phyloP scores from a whole-genome alignment of 2,329 filamentous ascomycete genomes.

The Pseudofabraea citricarpa region DNA sequence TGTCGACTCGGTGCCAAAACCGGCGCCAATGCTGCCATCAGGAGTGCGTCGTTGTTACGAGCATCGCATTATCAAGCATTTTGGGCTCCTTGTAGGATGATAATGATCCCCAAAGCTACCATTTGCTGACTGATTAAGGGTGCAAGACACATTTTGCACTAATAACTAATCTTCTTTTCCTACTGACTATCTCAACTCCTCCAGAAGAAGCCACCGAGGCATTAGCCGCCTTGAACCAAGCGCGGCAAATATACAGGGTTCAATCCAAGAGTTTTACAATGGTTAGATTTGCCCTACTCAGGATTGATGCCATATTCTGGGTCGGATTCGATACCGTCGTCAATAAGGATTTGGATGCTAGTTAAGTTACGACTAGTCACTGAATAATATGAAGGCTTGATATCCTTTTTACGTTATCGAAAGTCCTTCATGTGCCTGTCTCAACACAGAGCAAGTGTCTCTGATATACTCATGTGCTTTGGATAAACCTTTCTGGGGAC shows the following conservation, averaged over 20 bases:
- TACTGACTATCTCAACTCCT: neutral
- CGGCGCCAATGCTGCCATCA: neutral
- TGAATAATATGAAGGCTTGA: too few relatives aligned
- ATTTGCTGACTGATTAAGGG: neutral
- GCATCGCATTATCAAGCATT: neutral
- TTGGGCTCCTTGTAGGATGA: neutral
- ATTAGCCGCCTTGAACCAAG: neutral
- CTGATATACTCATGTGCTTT: slow-evolving; percentile 25
- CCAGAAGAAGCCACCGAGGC: neutral
- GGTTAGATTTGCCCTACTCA: neutral
- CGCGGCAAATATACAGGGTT: neutral
- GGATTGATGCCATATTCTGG: slow-evolving; percentile 2
- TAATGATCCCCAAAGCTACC: neutral
- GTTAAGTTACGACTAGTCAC: too few relatives aligned
- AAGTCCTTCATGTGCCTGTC: neutral
- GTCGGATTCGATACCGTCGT: neutral
- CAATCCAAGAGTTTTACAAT: neutral
- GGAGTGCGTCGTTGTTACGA: neutral
- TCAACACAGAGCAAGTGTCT: slow-evolving; percentile 13
- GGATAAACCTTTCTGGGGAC: slow-evolving; percentile 19
- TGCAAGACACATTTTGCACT: neutral
- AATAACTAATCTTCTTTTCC: neutral
- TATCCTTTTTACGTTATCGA: too few relatives aligned
- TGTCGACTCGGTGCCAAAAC: neutral
- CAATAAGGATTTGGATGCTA: neutral